phyloP scores from a whole-genome alignment of 2,329 filamentous ascomycete species.

The Talaromyces funiculosus region DNA sequence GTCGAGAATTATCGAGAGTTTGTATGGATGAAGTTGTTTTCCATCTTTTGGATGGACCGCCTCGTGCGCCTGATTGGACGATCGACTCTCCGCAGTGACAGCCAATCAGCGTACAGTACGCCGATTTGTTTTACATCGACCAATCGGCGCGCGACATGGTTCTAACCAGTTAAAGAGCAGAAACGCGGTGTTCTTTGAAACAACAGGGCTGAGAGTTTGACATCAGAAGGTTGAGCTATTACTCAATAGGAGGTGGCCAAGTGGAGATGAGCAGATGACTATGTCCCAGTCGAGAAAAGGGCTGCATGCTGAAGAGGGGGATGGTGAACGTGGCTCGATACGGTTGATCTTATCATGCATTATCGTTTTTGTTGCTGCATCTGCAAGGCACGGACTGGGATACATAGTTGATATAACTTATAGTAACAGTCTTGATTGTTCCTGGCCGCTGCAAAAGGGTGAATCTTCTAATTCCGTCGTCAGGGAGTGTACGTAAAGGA shows the following conservation, averaged over 20 bases:
- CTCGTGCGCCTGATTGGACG: neutral
- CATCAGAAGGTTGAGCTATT: neutral
- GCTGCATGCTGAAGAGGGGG: neutral
- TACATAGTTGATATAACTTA: neutral
- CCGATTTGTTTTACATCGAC: neutral
- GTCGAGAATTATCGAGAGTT: neutral
- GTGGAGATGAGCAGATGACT: neutral
- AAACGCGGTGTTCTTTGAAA: neutral
- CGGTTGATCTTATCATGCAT: neutral
- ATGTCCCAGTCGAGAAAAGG: neutral
- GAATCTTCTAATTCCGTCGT: neutral
- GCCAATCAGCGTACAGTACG: neutral
- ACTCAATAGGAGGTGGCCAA: neutral
- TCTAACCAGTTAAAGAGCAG: neutral
- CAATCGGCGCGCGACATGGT: neutral
- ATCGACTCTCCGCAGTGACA: neutral
- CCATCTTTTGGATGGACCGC: neutral
- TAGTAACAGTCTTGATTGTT: neutral
- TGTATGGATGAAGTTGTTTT: conserved; percentile 5
- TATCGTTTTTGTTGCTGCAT: neutral
- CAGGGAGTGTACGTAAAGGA: neutral
- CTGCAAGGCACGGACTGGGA: conserved; percentile 1
- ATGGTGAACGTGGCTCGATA: neutral
- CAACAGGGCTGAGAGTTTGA: neutral
- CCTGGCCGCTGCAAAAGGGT: neutral